A percentile compares a stretch with the other conserved stretches of the same genome.
Conservation (phyloP, 805 yeast species). For the Kluyveromyces wickerhamii region DNA sequence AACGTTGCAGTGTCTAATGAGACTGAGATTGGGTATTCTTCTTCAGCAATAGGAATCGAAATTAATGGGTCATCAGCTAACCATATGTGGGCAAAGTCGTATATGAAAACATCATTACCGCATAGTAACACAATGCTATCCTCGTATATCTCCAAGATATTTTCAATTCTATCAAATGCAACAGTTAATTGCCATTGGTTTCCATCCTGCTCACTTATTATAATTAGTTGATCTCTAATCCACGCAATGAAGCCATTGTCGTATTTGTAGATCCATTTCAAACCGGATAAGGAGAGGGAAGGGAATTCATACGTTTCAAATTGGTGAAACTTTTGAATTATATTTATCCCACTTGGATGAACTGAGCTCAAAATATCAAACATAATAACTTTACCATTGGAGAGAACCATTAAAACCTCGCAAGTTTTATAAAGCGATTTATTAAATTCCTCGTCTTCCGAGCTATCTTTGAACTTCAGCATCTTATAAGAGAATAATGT, state of each 20-base stretch:
- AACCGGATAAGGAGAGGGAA: conserved; percentile 4
- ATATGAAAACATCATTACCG: conserved; percentile 12
- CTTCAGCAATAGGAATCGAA: conserved; percentile 18
- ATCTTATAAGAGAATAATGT: conserved; percentile 17
- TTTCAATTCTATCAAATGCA: conserved; percentile 20
- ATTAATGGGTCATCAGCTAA: conserved; percentile 11
- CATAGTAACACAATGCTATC: conserved; percentile 20
- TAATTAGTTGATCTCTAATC: conserved; percentile 15
- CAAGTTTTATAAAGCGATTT: conserved; percentile 24
- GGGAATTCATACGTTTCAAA: conserved; percentile 10
- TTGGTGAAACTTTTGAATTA: conserved; percentile 19
- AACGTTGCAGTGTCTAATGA: conserved; percentile 24
- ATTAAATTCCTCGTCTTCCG: conserved; percentile 7
- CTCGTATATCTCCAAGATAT: conserved; percentile 20
- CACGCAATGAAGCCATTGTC: conserved; percentile 22
- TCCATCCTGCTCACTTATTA: conserved; percentile 10
- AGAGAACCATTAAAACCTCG: conserved; percentile 19
- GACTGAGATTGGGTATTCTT: conserved; percentile 23
- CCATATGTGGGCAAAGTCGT: conserved; percentile 21
- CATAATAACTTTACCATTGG: conserved; percentile 11
- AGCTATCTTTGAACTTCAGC: conserved; percentile 13
- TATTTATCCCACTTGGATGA: conserved; percentile 18
- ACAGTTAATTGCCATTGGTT: conserved; percentile 15
- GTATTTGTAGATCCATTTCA: conserved; percentile 22
- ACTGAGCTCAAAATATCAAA: conserved; percentile 25